Percentiles rank a stretch among this genome's conserved stretches.
These are phyloP conservation scores for Sporothrix brasiliensis DNA, from an alignment of 2,329 filamentous ascomycete genomes.

Conservation along the genomic window DNA sequence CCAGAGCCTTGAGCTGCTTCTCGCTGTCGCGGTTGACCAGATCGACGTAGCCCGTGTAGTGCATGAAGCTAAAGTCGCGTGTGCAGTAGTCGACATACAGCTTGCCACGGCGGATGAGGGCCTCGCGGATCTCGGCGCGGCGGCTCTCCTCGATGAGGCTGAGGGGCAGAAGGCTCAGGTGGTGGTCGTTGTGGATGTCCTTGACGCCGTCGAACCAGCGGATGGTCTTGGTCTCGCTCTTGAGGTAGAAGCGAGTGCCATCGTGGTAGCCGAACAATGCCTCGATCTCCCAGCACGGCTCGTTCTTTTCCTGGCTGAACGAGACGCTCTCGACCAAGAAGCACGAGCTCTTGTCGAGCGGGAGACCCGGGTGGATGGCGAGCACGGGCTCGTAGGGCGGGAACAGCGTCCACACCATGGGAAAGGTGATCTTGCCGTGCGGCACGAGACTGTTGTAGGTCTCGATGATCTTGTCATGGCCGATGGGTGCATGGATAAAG, in stretches of 20 bases:
- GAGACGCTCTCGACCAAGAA: constrained; percentile 22
- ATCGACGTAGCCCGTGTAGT: constrained; percentile 17
- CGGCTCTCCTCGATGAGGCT: constrained; percentile 14
- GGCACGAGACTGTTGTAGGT: constrained; percentile 27
- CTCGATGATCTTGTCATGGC: constrained; percentile 27
- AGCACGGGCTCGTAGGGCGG: constrained; percentile 29
- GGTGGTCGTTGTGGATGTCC: constrained; percentile 21
- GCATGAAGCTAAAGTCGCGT: constrained; percentile 26
- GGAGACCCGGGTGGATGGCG: background rate
- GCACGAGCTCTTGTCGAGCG: constrained; percentile 20
- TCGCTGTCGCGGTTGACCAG: constrained; percentile 19
- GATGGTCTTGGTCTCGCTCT: constrained; percentile 14
- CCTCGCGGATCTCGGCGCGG: constrained; percentile 19
- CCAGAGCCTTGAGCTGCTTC: constrained; percentile 21
- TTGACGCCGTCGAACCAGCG: constrained; percentile 26
- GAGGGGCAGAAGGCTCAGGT: constrained; percentile 17
- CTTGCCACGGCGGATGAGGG: constrained; percentile 23
- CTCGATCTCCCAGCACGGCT: constrained; percentile 28
- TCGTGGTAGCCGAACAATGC: constrained; percentile 22
- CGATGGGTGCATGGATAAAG: constrained; percentile 28
- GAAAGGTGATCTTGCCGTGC: constrained; percentile 28
- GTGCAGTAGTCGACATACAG: constrained; percentile 29
- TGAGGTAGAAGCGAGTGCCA: constrained; percentile 10
- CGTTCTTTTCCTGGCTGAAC: constrained; percentile 22
- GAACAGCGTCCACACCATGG: constrained; percentile 30